Evolutionary conservation across 148 eudicot species (phyloP).

Genomic region (Rhododendron ovatum): DNA sequence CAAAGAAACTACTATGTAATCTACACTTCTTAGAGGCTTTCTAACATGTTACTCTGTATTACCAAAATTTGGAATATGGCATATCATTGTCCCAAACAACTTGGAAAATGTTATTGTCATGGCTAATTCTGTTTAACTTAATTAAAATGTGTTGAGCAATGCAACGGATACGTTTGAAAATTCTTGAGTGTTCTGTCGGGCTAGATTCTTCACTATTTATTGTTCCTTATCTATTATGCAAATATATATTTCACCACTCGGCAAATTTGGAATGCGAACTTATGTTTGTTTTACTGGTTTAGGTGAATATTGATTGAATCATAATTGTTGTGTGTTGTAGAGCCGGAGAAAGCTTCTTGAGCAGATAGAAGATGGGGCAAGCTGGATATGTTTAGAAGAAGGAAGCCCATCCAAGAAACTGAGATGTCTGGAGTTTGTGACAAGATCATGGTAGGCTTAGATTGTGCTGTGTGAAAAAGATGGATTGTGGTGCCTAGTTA

Average conservation of each 20-base stretch:
- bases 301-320: background rate
- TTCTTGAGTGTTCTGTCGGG: background rate
- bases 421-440: background rate
- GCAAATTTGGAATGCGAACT: background rate
- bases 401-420: background rate
- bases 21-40: no score
- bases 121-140: background rate
- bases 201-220: background rate
- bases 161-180: background rate
- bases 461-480: background rate
- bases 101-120: no score
- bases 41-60: no score
- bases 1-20: background rate
- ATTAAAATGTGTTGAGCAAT: background rate
- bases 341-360: slow-evolving; percentile 14
- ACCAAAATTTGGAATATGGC: no score
- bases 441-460: background rate
- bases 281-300: background rate
- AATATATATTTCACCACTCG: background rate
- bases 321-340: background rate
- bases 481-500: slow-evolving; percentile 3
- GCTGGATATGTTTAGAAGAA: background rate
- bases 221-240: background rate
- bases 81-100: no score
- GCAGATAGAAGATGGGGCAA: slow-evolving; percentile 6